Evolutionary conservation across 768 basidiomycete species (phyloP), one percentile per base, ranked within the genome.

Genomic region (Paxillus ammoniavirescens): DNA sequence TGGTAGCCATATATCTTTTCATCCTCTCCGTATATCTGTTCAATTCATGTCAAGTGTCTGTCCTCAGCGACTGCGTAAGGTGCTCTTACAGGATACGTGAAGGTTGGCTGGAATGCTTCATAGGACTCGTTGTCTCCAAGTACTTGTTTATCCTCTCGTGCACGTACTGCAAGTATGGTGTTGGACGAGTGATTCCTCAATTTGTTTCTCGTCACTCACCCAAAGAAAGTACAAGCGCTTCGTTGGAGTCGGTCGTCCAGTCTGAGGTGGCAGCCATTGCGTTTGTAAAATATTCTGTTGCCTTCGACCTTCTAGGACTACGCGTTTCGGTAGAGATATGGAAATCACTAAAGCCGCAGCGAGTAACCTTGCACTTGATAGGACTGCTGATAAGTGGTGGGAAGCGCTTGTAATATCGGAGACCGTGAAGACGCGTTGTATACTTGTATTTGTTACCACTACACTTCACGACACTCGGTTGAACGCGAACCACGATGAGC

Each of bases 1-100:
- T 84, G 80, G 72, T 97, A 98, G 2, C 96, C 96, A 67, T 96
- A 98, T 52, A 98, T 87, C 73, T 87, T 94, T 73, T 99, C 94
- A 49, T 96, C 90, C 63, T 98, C 93, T 49, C 96, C 96, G 65
- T 86, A 98, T 64, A 99, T 94, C 91, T 93, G 41, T 49, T 48
- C 6, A 15, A 44, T 31, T 28, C 12, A 10, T 17, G 13, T 67
- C 26, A 61, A 47, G 40, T 8, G 23, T 42, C 37, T n/a, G 35
- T 8, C 48, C 41, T 55, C n/a, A 21, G 15, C 31, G 18, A 44
- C 37, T 33, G 21, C n/a, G 1, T 26, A 42, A 23, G 12, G n/a
- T 42, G 37, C n/a, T 38, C 65, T 85, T 62, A 92, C 91, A 5
- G 96, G 94, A 72, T 99, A 99, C 0, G 96, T 98, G 74, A 98